A percentile compares a stretch with the other conserved stretches of the same genome.
Conservation (phyloP, 179 eudicot genomes). For the Nepenthes alata region DNA sequence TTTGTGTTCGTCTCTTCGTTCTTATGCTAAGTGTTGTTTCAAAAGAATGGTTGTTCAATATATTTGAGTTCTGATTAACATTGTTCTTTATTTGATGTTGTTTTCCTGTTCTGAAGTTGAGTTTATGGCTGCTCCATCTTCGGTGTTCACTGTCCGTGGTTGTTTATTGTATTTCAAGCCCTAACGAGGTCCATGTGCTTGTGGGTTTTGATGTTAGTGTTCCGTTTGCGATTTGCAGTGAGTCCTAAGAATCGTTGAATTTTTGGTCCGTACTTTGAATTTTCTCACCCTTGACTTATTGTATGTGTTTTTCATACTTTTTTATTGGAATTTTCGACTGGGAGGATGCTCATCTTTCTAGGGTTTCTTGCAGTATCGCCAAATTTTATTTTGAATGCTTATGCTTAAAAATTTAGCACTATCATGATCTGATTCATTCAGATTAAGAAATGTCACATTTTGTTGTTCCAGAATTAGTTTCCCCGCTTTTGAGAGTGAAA, state of each 20-base stretch:
- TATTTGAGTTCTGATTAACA: not conserved
- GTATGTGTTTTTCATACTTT: too few relatives aligned
- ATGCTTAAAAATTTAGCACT: too few relatives aligned
- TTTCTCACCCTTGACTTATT: not conserved
- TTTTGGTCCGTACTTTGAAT: not conserved
- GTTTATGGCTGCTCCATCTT: not conserved
- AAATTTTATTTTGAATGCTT: too few relatives aligned
- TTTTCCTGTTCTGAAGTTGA: not conserved
- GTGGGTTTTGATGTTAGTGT: constrained; percentile 7
- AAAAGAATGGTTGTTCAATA: not conserved
- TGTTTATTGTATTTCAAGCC: not conserved
- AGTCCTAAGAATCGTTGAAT: not conserved
- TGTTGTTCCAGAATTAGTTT: too few relatives aligned
- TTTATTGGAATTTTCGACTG: too few relatives aligned
- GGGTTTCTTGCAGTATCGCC: too few relatives aligned
- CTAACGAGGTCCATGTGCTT: not conserved
- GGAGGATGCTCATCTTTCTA: too few relatives aligned
- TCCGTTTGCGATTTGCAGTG: constrained; percentile 2
- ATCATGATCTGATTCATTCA: too few relatives aligned
- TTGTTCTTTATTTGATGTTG: not conserved
- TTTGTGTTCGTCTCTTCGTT: not conserved
- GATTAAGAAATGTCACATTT: too few relatives aligned
- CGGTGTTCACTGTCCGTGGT: not conserved
- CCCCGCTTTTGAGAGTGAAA: too few relatives aligned
- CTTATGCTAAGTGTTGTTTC: not conserved